Percentiles rank a stretch among this genome's conserved stretches.
Conservation (phyloP, 169 alveolate genomes). For the Plasmodium gaboni region DNA sequence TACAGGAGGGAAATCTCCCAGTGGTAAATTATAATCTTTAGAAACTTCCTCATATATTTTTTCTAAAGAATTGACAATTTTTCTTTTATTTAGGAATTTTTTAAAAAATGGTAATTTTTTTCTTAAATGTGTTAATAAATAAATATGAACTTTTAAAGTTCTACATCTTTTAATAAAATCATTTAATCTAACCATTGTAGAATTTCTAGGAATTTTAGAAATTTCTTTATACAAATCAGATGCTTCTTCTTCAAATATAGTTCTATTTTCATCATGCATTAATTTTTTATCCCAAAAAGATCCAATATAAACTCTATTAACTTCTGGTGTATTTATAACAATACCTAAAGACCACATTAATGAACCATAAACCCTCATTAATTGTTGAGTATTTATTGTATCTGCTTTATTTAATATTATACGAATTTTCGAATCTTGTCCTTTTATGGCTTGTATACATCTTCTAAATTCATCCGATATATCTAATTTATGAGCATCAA, state of each 20-base stretch:
- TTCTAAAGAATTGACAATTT: constrained; percentile 42
- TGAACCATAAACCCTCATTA: constrained; percentile 89
- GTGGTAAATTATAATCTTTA: constrained; percentile 67
- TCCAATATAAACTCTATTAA: constrained; percentile 86
- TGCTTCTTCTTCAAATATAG: constrained; percentile 86
- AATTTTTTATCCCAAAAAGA: constrained; percentile 86
- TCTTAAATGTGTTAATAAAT: constrained; percentile 67
- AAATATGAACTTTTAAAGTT: constrained; percentile 75
- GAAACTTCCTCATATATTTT: constrained; percentile 72
- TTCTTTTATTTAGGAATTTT: constrained; percentile 33
- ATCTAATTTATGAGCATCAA: constrained; percentile 90
- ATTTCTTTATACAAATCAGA: constrained; percentile 84
- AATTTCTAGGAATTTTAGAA: constrained; percentile 82
- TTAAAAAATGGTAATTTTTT: constrained; percentile 71
- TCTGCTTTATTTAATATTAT: constrained; percentile 84
- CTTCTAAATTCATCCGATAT: constrained; percentile 87
- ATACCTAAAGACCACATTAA: constrained; percentile 87
- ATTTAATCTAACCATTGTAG: constrained; percentile 79
- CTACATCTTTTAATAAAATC: constrained; percentile 86
- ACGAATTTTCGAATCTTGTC: constrained; percentile 81
- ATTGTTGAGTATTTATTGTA: constrained; percentile 85
- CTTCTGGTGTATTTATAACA: constrained; percentile 80
- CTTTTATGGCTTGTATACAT: constrained; percentile 79
- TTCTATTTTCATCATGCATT: constrained; percentile 82
- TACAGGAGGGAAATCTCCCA: constrained; percentile 77